Evolutionary conservation across 345 rosid genomes (phyloP).

Genomic region (Angophora floribunda): DNA sequence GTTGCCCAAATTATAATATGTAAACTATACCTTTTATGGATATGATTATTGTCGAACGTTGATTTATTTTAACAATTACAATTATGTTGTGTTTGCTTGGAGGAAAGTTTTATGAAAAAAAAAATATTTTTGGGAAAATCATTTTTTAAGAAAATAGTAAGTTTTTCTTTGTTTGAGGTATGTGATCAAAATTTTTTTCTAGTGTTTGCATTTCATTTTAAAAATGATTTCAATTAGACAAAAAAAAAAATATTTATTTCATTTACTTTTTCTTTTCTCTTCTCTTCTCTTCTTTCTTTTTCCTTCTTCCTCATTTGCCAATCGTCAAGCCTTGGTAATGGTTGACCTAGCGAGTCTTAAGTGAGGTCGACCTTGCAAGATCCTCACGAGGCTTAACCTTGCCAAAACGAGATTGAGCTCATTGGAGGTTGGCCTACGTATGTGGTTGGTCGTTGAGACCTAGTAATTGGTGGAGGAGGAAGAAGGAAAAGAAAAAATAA

Average conservation of each 20-base stretch:
- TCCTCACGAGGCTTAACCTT: no score
- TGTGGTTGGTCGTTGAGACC: accelerated
- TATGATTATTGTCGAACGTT: background rate
- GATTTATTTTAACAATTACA: background rate
- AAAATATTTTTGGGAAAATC: no score
- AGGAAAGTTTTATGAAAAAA: no score
- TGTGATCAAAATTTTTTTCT: no score
- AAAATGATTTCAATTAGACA: background rate
- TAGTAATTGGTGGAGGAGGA: accelerated
- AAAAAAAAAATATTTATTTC: no score
- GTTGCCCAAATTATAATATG: background rate
- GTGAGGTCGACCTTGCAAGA: no score
- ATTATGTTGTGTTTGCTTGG: background rate
- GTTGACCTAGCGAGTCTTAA: accelerated
- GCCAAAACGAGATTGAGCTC: accelerated
- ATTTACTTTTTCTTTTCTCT: no score
- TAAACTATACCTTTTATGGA: background rate
- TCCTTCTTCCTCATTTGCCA: accelerated
- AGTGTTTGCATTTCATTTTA: background rate
- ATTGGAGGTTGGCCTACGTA: accelerated
- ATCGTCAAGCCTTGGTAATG: background rate
- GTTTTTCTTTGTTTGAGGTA: no score
- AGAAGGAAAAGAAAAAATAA: no score
- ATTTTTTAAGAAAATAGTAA: no score
- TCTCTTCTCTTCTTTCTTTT: no score